Base-by-base conservation (phyloP, 1,284 basidiomycete genomes). In the Cryptococcus deneoformans region DNA sequence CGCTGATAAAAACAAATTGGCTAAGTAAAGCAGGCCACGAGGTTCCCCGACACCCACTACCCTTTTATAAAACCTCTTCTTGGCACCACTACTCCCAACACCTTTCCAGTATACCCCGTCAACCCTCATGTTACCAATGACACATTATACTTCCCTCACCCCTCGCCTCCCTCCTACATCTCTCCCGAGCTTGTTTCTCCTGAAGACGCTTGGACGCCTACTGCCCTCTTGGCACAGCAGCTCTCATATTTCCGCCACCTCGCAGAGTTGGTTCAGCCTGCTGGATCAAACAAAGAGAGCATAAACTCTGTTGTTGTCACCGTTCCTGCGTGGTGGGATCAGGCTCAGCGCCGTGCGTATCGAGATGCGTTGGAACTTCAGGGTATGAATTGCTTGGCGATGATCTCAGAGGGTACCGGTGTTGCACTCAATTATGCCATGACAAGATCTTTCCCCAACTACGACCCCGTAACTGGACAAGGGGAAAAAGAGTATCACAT, bases 341-440 rank as follows among this genome's bases (percentile, higher is more conserved):
- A 93, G 71, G 86, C 86, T 66, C 87, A 96, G 77, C 85, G 95
- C 54, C 87, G 92, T 77, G 86, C 94, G 24, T 84, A 96, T 57
- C 84, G 87, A 38, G 95, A 99, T 76, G 90, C 95, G 2, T 85
- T 93, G 45, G 90, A 93, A 70, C 85, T 98, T 50, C 86, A 92
- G 20, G 95, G 94, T 1, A 79, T 99, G 59, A 85, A 85, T 16
- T 88, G 89, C 2, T 79, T 95, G 34, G 86, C 89, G 0, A 82
- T 99, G 60, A 85, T 99, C 59, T 90, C 93, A 65, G 96, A 99
- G 72, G 94, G 94, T 45, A 88, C 91, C 0, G 92, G 91, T 6
- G 87, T 93, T 35, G 93, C 90, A 7, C 83, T 97, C 64, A 96
- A 96, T 80, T 99, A 92, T 71, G 95, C 94, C 42, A 96, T 98